Conservation (phyloP, 2,329 filamentous ascomycete species). For the Colletotrichum sublineola region DNA sequence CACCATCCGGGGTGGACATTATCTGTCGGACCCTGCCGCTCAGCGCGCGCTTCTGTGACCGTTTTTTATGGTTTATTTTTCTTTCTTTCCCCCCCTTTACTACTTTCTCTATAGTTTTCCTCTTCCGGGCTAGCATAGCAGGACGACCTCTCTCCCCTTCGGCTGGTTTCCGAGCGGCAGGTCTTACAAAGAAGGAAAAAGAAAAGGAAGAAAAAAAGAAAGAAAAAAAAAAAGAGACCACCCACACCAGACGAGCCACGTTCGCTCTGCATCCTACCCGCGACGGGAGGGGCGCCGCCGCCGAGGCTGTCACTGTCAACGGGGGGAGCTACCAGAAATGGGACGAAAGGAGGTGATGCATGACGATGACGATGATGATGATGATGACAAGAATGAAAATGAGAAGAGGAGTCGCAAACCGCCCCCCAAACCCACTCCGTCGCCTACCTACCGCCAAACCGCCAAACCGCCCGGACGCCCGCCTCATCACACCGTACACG, state of each 20-base stretch:
- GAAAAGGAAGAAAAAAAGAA: background rate
- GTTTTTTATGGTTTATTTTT: background rate
- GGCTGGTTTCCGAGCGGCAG: conserved; percentile 24
- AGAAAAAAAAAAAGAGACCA: too few relatives aligned
- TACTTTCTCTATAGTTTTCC: background rate
- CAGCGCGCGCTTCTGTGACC: conserved; percentile 13
- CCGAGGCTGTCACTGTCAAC: conserved; percentile 35
- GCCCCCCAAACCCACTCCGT: background rate
- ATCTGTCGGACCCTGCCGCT: conserved; percentile 4
- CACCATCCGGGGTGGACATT: background rate
- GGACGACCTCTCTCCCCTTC: conserved; percentile 22
- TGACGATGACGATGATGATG: background rate
- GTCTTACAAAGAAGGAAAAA: conserved; percentile 1
- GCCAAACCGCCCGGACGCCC: background rate
- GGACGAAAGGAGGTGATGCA: conserved; percentile 16
- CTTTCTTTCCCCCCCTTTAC: too few relatives aligned
- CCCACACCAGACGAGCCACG: conserved; percentile 31
- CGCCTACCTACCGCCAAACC: too few relatives aligned
- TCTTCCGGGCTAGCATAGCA: background rate
- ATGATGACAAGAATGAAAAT: background rate
- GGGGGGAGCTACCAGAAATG: conserved; percentile 19
- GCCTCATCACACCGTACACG: background rate
- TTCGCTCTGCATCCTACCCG: conserved; percentile 20
- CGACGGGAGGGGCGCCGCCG: conserved; percentile 4
- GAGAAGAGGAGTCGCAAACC: background rate